Evolutionary conservation across 1,139 yeast species (phyloP).

Genomic region (Saccharomyces uvarum): DNA sequence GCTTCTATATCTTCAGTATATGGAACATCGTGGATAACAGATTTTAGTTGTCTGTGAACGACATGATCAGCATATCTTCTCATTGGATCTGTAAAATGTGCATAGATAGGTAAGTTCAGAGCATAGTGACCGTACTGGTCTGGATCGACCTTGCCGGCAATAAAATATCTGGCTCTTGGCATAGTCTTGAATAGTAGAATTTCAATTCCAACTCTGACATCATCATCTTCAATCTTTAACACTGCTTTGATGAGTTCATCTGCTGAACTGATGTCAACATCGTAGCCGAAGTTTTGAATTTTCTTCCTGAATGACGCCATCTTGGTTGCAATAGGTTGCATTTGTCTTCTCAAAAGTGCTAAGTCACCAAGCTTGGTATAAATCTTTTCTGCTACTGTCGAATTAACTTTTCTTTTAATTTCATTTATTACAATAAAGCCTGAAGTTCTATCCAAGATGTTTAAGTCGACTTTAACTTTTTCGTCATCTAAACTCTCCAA

Average conservation of each 20-base stretch:
- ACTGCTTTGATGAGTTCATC: conserved; percentile 69
- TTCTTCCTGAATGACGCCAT: conserved; percentile 72
- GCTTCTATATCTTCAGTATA: conserved; percentile 56
- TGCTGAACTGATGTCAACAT: conserved; percentile 67
- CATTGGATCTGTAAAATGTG: conserved; percentile 90
- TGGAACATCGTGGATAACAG: conserved; percentile 42
- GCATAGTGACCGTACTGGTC: conserved; percentile 74
- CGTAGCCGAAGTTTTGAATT: conserved; percentile 44
- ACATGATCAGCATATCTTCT: conserved; percentile 87
- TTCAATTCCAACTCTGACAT: conserved; percentile 68
- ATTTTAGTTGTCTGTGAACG: conserved; percentile 85
- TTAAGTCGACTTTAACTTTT: conserved; percentile 59
- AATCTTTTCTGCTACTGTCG: conserved; percentile 75
- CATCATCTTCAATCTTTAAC: conserved; percentile 53
- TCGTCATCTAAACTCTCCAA: conserved; percentile 84
- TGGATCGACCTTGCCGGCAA: conserved; percentile 82
- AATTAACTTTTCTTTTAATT: conserved; percentile 71
- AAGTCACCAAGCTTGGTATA: conserved; percentile 71
- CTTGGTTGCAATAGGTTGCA: conserved; percentile 75
- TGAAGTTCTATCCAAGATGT: conserved; percentile 58
- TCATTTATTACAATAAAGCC: conserved; percentile 63
- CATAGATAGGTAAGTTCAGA: conserved; percentile 74
- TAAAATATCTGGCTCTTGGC: conserved; percentile 76
- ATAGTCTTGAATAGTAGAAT: conserved; percentile 73
- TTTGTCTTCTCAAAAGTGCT: conserved; percentile 81